phyloP scores from a whole-genome alignment of 805 yeast species.

The Cyberlindnera americana region DNA sequence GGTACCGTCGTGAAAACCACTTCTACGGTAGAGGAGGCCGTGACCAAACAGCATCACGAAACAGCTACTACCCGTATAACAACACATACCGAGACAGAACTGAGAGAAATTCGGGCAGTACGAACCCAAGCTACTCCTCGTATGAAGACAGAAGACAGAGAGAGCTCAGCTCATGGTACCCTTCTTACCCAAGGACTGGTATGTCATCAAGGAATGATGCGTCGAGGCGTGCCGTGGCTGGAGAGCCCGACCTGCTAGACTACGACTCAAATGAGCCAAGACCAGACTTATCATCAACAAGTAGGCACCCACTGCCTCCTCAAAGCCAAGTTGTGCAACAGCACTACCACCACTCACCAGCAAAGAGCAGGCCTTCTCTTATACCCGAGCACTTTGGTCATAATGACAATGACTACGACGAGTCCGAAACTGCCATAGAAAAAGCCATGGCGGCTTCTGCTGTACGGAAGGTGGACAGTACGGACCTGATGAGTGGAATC shows the following conservation, averaged over 20 bases:
- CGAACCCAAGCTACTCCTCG: conserved; percentile 2
- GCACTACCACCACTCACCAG: conserved; percentile 1
- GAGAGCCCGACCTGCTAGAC: conserved; percentile 3
- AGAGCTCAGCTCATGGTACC: conserved; percentile 9
- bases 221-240: neutral
- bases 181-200: conserved; percentile 1
- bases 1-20: conserved; percentile 2
- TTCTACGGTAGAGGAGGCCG: conserved; percentile 1
- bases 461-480: neutral
- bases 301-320: conserved; percentile 6
- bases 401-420: conserved; percentile 25
- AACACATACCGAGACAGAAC: conserved; percentile 4
- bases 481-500: conserved; percentile 1
- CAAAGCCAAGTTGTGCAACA: conserved; percentile 2
- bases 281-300: neutral
- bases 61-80: conserved; percentile 1
- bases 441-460: conserved; percentile 1
- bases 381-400: conserved; percentile 28
- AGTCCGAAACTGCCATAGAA: conserved; percentile 20
- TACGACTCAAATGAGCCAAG: conserved; percentile 3
- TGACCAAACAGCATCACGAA: neutral
- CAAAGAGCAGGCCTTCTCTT: conserved; percentile 19
- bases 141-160: conserved; percentile 16
- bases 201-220: neutral
- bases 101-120: neutral